Evolutionary conservation across 129 eudicot genomes (phyloP), one percentile per base, ranked within the genome.

Genomic region (Tagetes patula): DNA sequence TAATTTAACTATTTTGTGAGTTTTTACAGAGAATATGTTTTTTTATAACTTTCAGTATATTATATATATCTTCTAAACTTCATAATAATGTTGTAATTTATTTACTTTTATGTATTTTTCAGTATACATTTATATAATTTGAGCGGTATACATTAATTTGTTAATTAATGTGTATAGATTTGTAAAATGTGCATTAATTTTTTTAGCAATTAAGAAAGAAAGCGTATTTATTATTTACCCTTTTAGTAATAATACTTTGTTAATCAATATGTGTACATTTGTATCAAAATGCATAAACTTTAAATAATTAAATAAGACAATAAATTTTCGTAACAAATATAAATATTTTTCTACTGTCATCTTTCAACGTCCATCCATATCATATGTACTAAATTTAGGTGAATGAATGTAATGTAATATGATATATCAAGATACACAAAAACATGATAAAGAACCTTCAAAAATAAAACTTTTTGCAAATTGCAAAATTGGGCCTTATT

Each of bases 401-500:
- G 12, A 33, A 6, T 58, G 12, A 33, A 36, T 42, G 38, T 6
- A 41, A 55, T 31, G 5, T 10, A 30, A 27, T 12, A 45, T 10
- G 20, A 67, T 67, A n/a, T 50, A 69, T 2, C 11, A 20, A 70
- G 38, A 1, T 9, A 47, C 34, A 8, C 1, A 40, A 39, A 65
- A 65, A 14, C 2, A 3, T 1, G 12, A 52, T 30, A 50, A 7
- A 33, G 3, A 33, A 60, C 8, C n/a, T 60, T 37, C n/a, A 4
- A 39, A 27, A 40, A 13, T 30, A 33, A 9, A 3, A 7, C 37
- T 38, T 70, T 49, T 37, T 1, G 34, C 6, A 73, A 73, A 46
- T 69, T 77, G 34, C 71, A 62, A 39, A 39, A 39, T 2, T 39
- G 59, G 59, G 32, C 55, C 77, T 71, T 31, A 9, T 42, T 54